Base-by-base conservation (phyloP, 2,329 filamentous ascomycete genomes). In the Tolypocladium guangdongense region DNA sequence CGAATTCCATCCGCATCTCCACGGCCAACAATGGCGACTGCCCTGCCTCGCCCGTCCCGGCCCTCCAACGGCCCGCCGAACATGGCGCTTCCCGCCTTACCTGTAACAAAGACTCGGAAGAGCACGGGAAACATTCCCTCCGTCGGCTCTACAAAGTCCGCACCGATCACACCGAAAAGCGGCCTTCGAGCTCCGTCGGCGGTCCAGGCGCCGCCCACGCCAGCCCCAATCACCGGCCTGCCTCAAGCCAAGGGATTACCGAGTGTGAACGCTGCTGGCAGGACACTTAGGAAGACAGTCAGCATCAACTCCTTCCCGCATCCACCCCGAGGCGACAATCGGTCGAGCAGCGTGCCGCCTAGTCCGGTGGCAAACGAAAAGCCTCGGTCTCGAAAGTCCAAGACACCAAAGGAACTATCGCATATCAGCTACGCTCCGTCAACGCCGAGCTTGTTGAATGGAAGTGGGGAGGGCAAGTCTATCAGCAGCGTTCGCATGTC, bases 231-330 rank as follows among this genome's bases (percentile, higher is more conserved):
- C 11, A 76, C 78, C 6, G 74, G 76, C 50, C 69, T 85, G 12
- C 78, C 81, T 6, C 75, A 81, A 18, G 73, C 81, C 20, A 80
- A 79, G 55, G 74, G 78, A 2, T 69, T 76, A 7, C 76, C 82
- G 10, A 74, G 74, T 37, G 71, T 82, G 16, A 83, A 81, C 57
- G 74, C 74, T 35, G 74, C 81, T 6, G 82, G 83, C 30, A 91
- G 85, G 68, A 82, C 84, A 1, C 71, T 96, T 53, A 83, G 90
- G 57, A 95, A 95, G 71, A 88, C 88, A 1, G 86, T 95, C 63
- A 96, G 91, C 76, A 95, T 96, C 64, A 92, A 91, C 65, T 86
- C 90, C 1, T 96, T 97, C 64, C 92, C 92, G 33, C 88, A 95
- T 59, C 92, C 92, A 16, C 92, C 92, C 16, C 84, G 84, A 60